Percentiles rank a stretch among this genome's conserved stretches.
Evolutionary conservation across 352 stramenopile species (phyloP).

Genomic region (Pythium guiyangense): DNA sequence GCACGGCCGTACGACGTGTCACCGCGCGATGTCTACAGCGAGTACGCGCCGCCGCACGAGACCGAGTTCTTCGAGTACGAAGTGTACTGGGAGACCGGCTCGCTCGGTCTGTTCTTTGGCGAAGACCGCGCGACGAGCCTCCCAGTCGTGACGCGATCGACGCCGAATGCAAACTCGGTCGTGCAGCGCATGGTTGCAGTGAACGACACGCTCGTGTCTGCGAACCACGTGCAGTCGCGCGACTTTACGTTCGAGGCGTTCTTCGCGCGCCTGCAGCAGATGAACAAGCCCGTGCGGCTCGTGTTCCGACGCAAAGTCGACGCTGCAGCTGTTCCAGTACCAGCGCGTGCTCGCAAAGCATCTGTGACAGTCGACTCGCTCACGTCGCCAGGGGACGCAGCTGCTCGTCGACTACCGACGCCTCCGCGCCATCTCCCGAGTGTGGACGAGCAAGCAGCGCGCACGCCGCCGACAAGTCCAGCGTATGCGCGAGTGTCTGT

Average conservation of each 20-base stretch:
- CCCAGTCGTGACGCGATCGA: constrained; percentile 76
- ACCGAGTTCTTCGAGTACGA: constrained; percentile 48
- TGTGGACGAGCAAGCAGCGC: constrained; percentile 8
- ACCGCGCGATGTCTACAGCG: constrained; percentile 12
- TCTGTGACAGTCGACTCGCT: constrained; percentile 30
- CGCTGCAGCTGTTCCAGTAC: not conserved
- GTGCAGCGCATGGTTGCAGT: constrained; percentile 66
- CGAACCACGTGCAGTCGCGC: constrained; percentile 62
- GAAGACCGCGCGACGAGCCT: constrained; percentile 64
- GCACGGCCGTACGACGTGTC: constrained; percentile 29
- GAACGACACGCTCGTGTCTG: constrained; percentile 76
- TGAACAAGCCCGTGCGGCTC: constrained; percentile 80
- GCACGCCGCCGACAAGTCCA: constrained; percentile 12
- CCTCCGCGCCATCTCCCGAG: constrained; percentile 8
- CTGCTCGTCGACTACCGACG: constrained; percentile 4
- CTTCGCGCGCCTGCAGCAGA: constrained; percentile 75
- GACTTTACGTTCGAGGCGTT: constrained; percentile 81
- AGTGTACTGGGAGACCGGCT: constrained; percentile 77
- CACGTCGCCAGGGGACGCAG: constrained; percentile 8
- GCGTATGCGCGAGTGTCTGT: constrained; percentile 3
- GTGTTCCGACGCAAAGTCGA: constrained; percentile 47
- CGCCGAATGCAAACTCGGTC: constrained; percentile 56
- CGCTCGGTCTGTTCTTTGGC: constrained; percentile 80
- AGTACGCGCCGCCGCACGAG: constrained; percentile 9
- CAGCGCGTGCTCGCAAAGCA: constrained; percentile 13